phyloP scores from a whole-genome alignment of 2,329 filamentous ascomycete species.

The Botrytis aclada region DNA sequence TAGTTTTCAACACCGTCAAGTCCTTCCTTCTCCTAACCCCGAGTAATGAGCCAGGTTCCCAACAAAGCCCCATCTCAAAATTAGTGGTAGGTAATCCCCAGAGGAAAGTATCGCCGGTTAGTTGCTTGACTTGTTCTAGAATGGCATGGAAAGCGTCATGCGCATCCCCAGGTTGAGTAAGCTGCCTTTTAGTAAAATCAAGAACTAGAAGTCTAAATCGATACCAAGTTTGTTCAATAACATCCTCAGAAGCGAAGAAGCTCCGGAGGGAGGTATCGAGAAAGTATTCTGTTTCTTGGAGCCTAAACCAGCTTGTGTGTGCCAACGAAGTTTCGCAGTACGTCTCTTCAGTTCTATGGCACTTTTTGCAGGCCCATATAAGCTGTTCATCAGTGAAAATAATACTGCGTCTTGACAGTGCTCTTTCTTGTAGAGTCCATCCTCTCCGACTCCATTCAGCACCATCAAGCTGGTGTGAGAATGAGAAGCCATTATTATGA shows the following conservation, averaged over 20 bases:
- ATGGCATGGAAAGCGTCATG: neutral
- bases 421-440: slow-evolving; percentile 32
- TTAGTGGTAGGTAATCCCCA: neutral
- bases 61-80: slow-evolving; percentile 6
- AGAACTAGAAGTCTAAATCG: neutral
- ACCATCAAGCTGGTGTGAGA: neutral
- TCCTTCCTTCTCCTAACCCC: neutral
- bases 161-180: neutral
- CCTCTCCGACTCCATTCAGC: slow-evolving; percentile 19
- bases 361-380: slow-evolving; percentile 32
- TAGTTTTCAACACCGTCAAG: neutral
- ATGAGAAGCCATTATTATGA: neutral
- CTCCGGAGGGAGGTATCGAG: neutral
- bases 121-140: neutral
- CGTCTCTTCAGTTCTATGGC: slow-evolving; percentile 2
- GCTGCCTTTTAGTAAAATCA: neutral
- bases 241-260: neutral
- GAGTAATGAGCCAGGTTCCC: neutral
- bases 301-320: neutral
- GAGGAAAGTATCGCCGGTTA: neutral
- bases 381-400: slow-evolving; percentile 27
- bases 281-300: neutral
- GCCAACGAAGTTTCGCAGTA: neutral
- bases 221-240: neutral
- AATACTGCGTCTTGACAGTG: slow-evolving; percentile 27